A percentile compares a stretch with the other conserved stretches of the same genome.
phyloP scores from a whole-genome alignment of 2,329 filamentous ascomycete genomes.

The Hypoxylon sp. region DNA sequence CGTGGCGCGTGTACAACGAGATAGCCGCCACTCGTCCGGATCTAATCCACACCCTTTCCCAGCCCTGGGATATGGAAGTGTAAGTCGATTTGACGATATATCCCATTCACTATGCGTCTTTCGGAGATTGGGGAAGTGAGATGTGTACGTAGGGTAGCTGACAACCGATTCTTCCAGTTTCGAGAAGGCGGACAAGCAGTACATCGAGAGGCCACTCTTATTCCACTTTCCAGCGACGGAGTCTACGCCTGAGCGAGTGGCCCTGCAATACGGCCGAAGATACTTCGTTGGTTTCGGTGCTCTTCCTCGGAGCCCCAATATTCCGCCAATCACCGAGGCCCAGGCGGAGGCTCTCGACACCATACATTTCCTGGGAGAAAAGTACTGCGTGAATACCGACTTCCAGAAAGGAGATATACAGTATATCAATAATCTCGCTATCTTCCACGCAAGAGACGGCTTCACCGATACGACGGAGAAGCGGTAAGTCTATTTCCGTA shows the following conservation, averaged over 20 bases:
- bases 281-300: slow-evolving; percentile 71
- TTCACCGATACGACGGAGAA: slow-evolving; percentile 63
- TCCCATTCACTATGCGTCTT: neutral
- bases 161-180: slow-evolving; percentile 58
- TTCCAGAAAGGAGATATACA: slow-evolving; percentile 68
- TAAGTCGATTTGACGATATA: slow-evolving; percentile 51
- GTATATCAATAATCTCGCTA: slow-evolving; percentile 68
- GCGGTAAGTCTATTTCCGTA: slow-evolving; percentile 60
- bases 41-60: slow-evolving; percentile 69
- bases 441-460: slow-evolving; percentile 68
- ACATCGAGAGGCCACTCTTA: slow-evolving; percentile 66
- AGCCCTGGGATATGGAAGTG: slow-evolving; percentile 66
- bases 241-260: slow-evolving; percentile 65
- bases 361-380: slow-evolving; percentile 65
- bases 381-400: slow-evolving; percentile 62
- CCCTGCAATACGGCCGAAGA: slow-evolving; percentile 73
- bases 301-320: slow-evolving; percentile 65
- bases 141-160: slow-evolving; percentile 57
- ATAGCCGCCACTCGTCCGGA: slow-evolving; percentile 71
- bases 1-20: slow-evolving; percentile 74
- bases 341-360: slow-evolving; percentile 69
- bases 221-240: slow-evolving; percentile 67
- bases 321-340: slow-evolving; percentile 70
- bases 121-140: neutral
- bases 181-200: slow-evolving; percentile 63